These are phyloP conservation scores for Aspergillus neoniger DNA, from an alignment of 2,329 filamentous ascomycete genomes.

Conservation along the genomic window DNA sequence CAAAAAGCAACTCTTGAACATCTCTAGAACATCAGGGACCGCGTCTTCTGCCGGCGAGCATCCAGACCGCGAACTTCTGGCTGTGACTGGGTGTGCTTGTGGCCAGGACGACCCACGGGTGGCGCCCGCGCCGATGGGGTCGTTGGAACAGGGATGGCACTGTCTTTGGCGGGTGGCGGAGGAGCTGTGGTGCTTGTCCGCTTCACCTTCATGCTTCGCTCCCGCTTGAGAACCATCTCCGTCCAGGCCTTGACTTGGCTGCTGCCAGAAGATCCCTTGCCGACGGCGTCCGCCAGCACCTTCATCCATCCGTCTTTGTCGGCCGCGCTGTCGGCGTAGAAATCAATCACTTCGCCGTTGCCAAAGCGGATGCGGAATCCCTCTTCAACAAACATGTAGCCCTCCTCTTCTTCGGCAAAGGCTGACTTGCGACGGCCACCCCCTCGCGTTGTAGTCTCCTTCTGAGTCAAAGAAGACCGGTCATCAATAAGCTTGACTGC, in stretches of 20 bases:
- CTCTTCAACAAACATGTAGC: conserved; percentile 99
- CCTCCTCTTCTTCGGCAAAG: conserved; percentile 97
- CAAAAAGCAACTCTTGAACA: conserved; percentile 34
- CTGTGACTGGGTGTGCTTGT: conserved; percentile 45
- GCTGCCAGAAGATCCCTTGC: conserved; percentile 53
- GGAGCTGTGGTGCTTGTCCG: conserved; percentile 21
- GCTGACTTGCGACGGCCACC: conserved; percentile 86
- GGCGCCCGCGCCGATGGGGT: conserved; percentile 33
- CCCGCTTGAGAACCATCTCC: conserved; percentile 58
- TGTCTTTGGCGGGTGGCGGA: conserved; percentile 29
- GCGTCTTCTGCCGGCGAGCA: conserved; percentile 43
- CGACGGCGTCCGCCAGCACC: conserved; percentile 71
- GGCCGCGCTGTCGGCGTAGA: conserved; percentile 85
- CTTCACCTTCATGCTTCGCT: conserved; percentile 40
- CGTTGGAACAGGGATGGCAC: conserved; percentile 18
- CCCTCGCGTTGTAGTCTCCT: conserved; percentile 73
- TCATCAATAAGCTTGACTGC: conserved; percentile 93
- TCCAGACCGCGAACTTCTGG: conserved; percentile 40
- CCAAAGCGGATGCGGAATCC: conserved; percentile 98
- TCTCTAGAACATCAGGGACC: conserved; percentile 45
- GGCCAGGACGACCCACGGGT: conserved; percentile 32
- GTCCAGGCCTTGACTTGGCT: conserved; percentile 61
- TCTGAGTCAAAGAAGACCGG: conserved; percentile 77
- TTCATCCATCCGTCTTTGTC: conserved; percentile 97
- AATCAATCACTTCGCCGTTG: conserved; percentile 97